These are phyloP conservation scores for Aspergillus fumigatiaffinis DNA, from an alignment of 2,329 filamentous ascomycete genomes.

Conservation along the genomic window DNA sequence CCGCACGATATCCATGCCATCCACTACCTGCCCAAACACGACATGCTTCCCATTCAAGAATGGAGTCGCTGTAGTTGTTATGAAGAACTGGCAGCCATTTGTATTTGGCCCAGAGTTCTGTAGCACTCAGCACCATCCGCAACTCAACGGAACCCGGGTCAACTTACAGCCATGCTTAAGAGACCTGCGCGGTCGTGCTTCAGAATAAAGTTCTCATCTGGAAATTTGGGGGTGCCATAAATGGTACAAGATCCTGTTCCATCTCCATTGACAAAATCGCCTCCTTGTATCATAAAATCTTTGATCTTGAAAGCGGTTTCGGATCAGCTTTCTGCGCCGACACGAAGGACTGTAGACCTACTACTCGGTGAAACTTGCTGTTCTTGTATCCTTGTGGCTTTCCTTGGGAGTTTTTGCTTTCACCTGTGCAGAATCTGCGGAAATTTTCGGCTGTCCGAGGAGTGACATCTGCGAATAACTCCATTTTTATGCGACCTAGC, in stretches of 20 bases:
- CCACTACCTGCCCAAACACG: conserved; percentile 86
- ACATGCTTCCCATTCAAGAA: conserved; percentile 93
- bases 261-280: conserved; percentile 91
- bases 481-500: conserved; percentile 81
- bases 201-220: conserved; percentile 82
- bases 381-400: conserved; percentile 91
- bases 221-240: conserved; percentile 79
- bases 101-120: conserved; percentile 88
- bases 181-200: conserved; percentile 77
- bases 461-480: conserved; percentile 80
- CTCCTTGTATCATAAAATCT: conserved; percentile 96
- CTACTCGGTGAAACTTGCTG: conserved; percentile 88
- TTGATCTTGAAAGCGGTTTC: conserved; percentile 61
- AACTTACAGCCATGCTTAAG: conserved; percentile 84
- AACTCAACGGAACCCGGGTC: not conserved
- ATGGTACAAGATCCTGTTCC: conserved; percentile 85
- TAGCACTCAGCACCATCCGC: conserved; percentile 2
- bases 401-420: conserved; percentile 73
- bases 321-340: not conserved
- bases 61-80: conserved; percentile 81
- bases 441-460: conserved; percentile 95
- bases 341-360: conserved; percentile 44
- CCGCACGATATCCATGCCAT: conserved; percentile 82
- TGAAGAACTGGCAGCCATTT: conserved; percentile 97
- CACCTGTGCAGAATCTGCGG: conserved; percentile 92